Evolutionary conservation across 305 asterid species (phyloP).

Genomic region (Fraxinus latifolia): DNA sequence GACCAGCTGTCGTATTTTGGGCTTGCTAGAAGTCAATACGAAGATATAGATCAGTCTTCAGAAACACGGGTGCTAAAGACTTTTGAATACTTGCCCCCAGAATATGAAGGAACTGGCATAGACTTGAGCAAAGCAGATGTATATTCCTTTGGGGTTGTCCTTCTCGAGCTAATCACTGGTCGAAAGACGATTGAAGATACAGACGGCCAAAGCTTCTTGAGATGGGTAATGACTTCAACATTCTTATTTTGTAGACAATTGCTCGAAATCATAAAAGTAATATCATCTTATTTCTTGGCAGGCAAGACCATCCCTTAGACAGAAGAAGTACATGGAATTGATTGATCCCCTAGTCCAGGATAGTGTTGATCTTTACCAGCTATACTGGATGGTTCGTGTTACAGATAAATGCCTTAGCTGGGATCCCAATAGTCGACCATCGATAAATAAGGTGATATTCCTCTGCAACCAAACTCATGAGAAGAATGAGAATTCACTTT

Average conservation of each 20-base stretch:
- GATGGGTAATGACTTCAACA: conserved; percentile 46
- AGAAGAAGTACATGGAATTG: conserved; percentile 44
- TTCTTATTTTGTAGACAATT: background rate
- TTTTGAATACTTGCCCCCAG: conserved; percentile 59
- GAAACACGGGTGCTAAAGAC: conserved; percentile 42
- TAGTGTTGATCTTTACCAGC: conserved; percentile 46
- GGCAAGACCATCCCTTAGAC: conserved; percentile 53
- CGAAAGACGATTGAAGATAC: conserved; percentile 51
- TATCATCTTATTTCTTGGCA: conserved; percentile 11
- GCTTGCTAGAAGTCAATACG: conserved; percentile 34
- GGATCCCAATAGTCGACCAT: conserved; percentile 49
- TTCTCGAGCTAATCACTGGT: conserved; percentile 57
- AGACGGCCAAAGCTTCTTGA: conserved; percentile 48
- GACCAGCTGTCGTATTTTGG: conserved; percentile 50
- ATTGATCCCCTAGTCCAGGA: conserved; percentile 46
- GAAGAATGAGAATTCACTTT: background rate
- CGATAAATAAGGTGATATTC: conserved; percentile 43
- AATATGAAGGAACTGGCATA: conserved; percentile 47
- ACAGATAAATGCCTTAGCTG: conserved; percentile 47
- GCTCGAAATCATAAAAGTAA: background rate
- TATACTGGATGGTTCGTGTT: conserved; percentile 44
- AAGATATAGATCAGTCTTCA: conserved; percentile 35
- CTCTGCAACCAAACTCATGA: background rate
- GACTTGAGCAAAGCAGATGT: conserved; percentile 55
- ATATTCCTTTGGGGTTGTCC: conserved; percentile 61